Evolutionary conservation across 306 rosid species (phyloP).

Genomic region (Lotus japonicus): DNA sequence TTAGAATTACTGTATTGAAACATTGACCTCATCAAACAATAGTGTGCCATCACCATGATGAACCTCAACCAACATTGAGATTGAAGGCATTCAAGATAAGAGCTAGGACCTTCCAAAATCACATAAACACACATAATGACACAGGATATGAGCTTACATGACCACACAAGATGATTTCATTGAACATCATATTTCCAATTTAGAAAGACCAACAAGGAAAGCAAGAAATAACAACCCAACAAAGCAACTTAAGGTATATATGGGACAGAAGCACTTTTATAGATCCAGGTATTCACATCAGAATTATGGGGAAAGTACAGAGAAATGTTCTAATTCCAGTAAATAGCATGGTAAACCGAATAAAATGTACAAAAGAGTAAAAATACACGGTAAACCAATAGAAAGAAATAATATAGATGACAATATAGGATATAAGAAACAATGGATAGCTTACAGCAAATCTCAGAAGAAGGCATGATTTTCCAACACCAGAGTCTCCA

Average conservation of each 20-base stretch:
- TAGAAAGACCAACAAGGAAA: not conserved
- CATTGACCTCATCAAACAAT: not conserved
- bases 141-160: not conserved
- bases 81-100: not conserved
- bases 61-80: conserved; percentile 8
- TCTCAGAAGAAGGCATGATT: conserved; percentile 97
- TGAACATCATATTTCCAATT: not conserved
- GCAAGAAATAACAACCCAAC: not conserved
- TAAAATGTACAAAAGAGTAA: not conserved
- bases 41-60: conserved; percentile 5
- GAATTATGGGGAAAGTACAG: not conserved
- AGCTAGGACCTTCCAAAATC: not conserved
- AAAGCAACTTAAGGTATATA: not conserved
- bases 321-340: not conserved
- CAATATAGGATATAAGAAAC: not conserved
- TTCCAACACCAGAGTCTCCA: conserved; percentile 99
- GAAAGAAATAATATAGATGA: not conserved
- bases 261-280: not conserved
- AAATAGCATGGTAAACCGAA: not conserved
- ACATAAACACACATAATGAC: not conserved
- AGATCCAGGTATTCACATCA: not conserved
- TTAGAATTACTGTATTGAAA: conserved; percentile 1
- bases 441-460: conserved; percentile 72
- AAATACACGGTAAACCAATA: not conserved
- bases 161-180: not conserved